phyloP scores from a whole-genome alignment of 768 basidiomycete species.

The Austroboletus eburneus region DNA sequence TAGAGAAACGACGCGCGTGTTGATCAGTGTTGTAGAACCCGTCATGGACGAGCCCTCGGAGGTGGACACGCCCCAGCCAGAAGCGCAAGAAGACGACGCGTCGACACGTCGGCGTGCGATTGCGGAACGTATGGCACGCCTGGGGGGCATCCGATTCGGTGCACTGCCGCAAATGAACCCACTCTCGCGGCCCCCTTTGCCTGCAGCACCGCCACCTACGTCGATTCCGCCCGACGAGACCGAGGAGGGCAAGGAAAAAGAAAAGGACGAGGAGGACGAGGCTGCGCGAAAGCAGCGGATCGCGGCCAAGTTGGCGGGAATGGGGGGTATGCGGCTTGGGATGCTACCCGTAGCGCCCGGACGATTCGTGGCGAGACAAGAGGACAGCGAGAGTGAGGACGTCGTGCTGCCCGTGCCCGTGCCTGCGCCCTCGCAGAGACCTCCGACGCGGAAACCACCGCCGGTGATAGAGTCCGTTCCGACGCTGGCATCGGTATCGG shows the following conservation, averaged over 20 bases:
- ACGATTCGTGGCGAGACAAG: conserved; percentile 14
- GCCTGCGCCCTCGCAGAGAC: conserved; percentile 30
- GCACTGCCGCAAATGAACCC: conserved; percentile 48
- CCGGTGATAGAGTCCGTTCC: conserved; percentile 14
- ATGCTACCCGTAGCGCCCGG: conserved; percentile 40
- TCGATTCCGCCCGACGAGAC: conserved; percentile 27
- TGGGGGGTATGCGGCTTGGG: conserved; percentile 56
- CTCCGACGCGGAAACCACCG: conserved; percentile 31
- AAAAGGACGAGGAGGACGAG: conserved; percentile 53
- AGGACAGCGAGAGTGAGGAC: conserved; percentile 31
- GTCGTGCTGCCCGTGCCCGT: conserved; percentile 25
- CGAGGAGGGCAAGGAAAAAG: conserved; percentile 17
- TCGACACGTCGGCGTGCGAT: conserved; percentile 64
- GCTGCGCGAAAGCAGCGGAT: conserved; percentile 52
- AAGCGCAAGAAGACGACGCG: conserved; percentile 40
- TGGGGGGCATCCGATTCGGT: conserved; percentile 83
- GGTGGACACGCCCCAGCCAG: conserved; percentile 8
- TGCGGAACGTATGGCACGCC: conserved; percentile 91
- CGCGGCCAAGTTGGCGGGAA: conserved; percentile 47
- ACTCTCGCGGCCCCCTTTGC: conserved; percentile 34
- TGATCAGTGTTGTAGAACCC: conserved; percentile 4
- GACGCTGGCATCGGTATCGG: conserved; percentile 4
- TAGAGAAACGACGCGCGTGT: not conserved
- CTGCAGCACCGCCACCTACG: conserved; percentile 35
- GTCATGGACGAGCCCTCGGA: conserved; percentile 7